Conservation (phyloP, 2,329 filamentous ascomycete genomes). For the Graphilbum sp. region DNA sequence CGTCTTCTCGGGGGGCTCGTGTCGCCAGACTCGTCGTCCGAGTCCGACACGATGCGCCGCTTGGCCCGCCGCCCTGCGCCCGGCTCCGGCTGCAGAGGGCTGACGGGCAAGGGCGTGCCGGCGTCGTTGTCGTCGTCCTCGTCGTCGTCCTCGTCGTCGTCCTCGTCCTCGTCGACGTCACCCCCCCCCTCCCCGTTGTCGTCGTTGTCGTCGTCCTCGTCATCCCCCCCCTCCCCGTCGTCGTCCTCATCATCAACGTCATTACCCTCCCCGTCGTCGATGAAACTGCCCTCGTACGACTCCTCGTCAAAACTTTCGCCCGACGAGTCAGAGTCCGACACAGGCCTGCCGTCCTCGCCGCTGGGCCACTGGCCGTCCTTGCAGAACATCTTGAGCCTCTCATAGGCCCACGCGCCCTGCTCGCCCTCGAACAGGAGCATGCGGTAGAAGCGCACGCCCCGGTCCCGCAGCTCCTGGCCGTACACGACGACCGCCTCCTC, state of each 20-base stretch:
- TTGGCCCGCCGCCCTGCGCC: background rate
- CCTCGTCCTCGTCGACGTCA: constrained; percentile 3
- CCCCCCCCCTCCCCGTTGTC: background rate
- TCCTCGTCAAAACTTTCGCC: too few relatives aligned
- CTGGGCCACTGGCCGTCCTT: constrained; percentile 6
- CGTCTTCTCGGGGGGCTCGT: too few relatives aligned
- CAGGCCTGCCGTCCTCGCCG: background rate
- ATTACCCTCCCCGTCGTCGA: background rate
- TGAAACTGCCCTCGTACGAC: background rate
- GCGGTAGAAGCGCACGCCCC: constrained; percentile 7
- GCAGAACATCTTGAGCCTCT: background rate
- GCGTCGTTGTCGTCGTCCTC: constrained; percentile 2
- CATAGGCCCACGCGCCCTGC: background rate
- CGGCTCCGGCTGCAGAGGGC: constrained; percentile 2
- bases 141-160: constrained; percentile 6
- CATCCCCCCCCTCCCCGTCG: background rate
- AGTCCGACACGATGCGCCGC: constrained; percentile 6
- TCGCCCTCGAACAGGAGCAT: constrained; percentile 6
- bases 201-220: constrained; percentile 3
- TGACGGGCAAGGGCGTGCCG: constrained; percentile 5
- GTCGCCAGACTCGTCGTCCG: constrained; percentile 3
- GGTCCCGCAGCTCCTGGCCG: background rate
- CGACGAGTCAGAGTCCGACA: too few relatives aligned
- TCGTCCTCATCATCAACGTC: background rate
- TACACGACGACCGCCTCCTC: too few relatives aligned